Evolutionary conservation across 148 eudicot genomes (phyloP).

Genomic region (Chenopodium berlandieri): DNA sequence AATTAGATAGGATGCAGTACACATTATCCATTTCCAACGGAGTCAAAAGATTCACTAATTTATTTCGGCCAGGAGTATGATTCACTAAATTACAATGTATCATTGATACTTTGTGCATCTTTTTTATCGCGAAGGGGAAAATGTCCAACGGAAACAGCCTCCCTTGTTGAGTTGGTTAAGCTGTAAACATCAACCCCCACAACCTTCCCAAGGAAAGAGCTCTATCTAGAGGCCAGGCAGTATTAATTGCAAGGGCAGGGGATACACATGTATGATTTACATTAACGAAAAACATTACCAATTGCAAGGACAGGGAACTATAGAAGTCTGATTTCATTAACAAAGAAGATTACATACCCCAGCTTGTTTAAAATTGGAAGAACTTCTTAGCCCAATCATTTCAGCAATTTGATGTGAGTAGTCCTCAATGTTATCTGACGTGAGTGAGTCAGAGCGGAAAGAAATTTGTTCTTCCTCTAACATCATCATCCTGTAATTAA

Average conservation of each 20-base stretch:
- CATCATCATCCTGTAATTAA: conserved; percentile 90
- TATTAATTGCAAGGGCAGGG: not conserved
- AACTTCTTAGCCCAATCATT: conserved; percentile 94
- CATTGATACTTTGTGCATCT: not conserved
- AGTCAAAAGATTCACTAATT: not conserved
- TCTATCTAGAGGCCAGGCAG: not conserved
- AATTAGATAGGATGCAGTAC: not conserved
- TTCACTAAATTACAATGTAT: not conserved
- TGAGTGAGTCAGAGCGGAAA: conserved; percentile 75
- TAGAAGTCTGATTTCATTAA: not conserved
- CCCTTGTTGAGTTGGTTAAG: not conserved
- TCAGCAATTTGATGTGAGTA: conserved; percentile 98
- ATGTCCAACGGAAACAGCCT: not conserved
- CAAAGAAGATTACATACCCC: conserved; percentile 50
- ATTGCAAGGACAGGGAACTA: not conserved
- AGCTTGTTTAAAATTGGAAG: conserved; percentile 75
- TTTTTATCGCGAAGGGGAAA: not conserved
- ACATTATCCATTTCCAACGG: not conserved
- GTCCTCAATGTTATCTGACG: conserved; percentile 88
- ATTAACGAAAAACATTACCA: not conserved
- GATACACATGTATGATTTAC: not conserved
- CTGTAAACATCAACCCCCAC: not conserved
- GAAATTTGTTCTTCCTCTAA: conserved; percentile 94
- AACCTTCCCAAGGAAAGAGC: not conserved
- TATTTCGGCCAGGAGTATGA: not conserved